phyloP scores from a whole-genome alignment of 345 rosid species.

The Populus ilicifolia region DNA sequence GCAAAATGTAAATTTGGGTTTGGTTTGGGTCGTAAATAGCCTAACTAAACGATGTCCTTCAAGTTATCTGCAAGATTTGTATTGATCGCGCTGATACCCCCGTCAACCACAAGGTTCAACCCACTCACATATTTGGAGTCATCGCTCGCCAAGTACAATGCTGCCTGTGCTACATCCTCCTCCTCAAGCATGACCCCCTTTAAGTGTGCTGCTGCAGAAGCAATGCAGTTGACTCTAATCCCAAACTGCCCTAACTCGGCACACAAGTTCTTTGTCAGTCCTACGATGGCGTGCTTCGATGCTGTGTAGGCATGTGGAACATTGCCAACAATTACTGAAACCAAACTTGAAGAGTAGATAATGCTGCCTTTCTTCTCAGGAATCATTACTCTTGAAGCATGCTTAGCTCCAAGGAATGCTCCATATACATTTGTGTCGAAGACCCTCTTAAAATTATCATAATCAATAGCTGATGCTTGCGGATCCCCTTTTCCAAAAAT shows the following conservation, averaged over 20 bases:
- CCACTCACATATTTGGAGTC: slow-evolving; percentile 8
- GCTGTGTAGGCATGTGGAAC: slow-evolving; percentile 1
- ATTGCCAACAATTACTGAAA: neutral
- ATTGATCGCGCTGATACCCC: neutral
- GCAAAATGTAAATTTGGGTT: too few species aligned
- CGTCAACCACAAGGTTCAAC: neutral
- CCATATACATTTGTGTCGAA: slow-evolving; percentile 3
- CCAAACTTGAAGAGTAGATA: slow-evolving; percentile 2
- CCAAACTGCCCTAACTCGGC: slow-evolving; percentile 5
- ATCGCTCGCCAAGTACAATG: neutral
- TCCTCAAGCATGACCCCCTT: neutral
- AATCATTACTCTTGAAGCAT: slow-evolving; percentile 18
- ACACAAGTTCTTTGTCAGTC: slow-evolving; percentile 8
- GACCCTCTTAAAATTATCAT: neutral
- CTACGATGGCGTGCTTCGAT: slow-evolving; percentile 8
- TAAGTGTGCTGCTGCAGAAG: neutral
- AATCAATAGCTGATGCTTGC: neutral
- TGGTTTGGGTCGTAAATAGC: too few species aligned
- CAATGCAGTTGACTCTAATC: slow-evolving; percentile 8
- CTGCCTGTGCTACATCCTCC: slow-evolving; percentile 5
- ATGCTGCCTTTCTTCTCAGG: slow-evolving; percentile 13
- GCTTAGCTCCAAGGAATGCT: slow-evolving; percentile 15
- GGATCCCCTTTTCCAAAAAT: neutral
- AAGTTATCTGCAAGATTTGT: neutral
- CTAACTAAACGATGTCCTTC: neutral